Evolutionary conservation across 169 alveolate species (phyloP).

Genomic region (Eimeria maxima): DNA sequence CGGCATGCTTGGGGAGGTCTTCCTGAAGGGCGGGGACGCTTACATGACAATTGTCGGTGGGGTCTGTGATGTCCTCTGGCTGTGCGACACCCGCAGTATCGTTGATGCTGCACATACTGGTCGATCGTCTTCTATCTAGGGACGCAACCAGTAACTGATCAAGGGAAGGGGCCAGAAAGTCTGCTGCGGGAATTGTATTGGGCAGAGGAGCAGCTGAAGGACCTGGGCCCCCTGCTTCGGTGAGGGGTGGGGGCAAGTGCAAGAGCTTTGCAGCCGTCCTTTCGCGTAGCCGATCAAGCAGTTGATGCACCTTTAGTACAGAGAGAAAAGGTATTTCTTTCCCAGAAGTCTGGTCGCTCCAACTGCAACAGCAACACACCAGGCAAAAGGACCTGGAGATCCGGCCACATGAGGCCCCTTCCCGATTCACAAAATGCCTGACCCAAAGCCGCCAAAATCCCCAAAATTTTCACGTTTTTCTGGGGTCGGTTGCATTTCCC

Average conservation of each 20-base stretch:
- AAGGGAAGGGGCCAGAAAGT: conserved; percentile 54
- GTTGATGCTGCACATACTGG: neutral
- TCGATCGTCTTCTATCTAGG: neutral
- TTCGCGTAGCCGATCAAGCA: conserved; percentile 78
- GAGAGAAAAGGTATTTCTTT: conserved; percentile 65
- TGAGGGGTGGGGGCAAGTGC: conserved; percentile 80
- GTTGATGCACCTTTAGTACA: conserved; percentile 74
- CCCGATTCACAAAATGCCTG: neutral
- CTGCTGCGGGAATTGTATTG: conserved; percentile 76
- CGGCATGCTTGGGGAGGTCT: neutral
- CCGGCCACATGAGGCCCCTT: neutral
- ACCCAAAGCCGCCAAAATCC: neutral
- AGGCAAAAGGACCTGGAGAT: neutral
- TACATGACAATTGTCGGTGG: neutral
- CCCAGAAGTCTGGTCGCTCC: conserved; percentile 80
- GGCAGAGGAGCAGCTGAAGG: conserved; percentile 64
- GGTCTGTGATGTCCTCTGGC: neutral
- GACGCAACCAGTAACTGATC: conserved; percentile 35
- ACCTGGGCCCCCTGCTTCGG: conserved; percentile 34
- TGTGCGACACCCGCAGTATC: neutral
- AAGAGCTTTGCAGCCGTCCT: conserved; percentile 81
- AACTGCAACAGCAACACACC: conserved; percentile 51
- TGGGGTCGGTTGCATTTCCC: neutral
- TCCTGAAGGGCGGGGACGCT: neutral
- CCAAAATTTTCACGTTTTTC: neutral